Evolutionary conservation across 2,329 filamentous ascomycete species (phyloP), one percentile per base, ranked within the genome.

Genomic region (Penicillium polonicum): DNA sequence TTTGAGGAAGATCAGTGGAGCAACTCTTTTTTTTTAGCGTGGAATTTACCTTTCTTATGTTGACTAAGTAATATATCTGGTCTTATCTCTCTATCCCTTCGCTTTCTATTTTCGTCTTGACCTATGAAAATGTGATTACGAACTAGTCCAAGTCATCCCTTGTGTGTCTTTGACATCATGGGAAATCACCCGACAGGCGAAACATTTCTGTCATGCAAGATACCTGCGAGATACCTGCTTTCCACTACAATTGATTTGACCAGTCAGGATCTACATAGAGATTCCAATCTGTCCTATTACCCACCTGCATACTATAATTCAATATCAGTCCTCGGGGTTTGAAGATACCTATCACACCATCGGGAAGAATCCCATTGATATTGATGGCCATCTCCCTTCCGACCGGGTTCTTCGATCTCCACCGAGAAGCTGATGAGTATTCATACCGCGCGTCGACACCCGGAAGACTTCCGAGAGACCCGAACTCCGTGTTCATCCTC

Each of bases 1-100:
- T 53, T 53, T 35, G 42, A 48, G n/a, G 55, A 42, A 57, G 49
- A 57, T 57, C 55, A 57, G 55, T 57, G 49, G 55, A 53, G 55
- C 49, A 57, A 42, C 49, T 35, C 12, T 21, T 13, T 25, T 35
- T 44, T 44, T 49, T 35, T 58, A 29, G 33, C 27, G 8, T 45
- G 35, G 5, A 3, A 48, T 39, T 36, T 50, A 21, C 31, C 25
- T 58, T 58, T 35, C 17, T 10, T 17, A 46, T 35, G 13, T 43
- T 53, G 29, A 48, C 36, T 53, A 23, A 53, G 29, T 5, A 13
- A 13, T 25, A n/a, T 36, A n/a, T 13, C 17, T 44, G n/a, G 27
- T 43, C 36, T n/a, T 44, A 19, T 23, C 9, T 39, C 25, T 36
- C 5, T 8, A 10, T 7, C n/a, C 38, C 15, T 36, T 27, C 29